phyloP scores from a whole-genome alignment of 2,329 filamentous ascomycete genomes.

The Colletotrichum cuscutae region DNA sequence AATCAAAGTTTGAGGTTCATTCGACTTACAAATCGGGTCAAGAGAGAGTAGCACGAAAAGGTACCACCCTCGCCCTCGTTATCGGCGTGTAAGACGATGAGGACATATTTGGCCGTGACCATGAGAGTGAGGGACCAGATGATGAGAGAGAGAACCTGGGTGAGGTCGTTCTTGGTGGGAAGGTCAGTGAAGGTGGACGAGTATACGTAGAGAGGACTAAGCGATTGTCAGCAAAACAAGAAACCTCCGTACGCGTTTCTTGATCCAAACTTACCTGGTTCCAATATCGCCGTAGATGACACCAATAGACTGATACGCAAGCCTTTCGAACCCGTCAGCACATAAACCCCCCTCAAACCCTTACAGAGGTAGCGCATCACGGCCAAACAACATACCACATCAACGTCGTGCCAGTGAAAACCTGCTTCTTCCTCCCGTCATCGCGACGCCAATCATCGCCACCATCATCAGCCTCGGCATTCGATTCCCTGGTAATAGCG shows the following conservation, averaged over 20 bases:
- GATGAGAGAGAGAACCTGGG: constrained; percentile 74
- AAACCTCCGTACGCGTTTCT: too few relatives aligned
- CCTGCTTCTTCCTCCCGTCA: constrained; percentile 47
- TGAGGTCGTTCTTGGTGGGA: constrained; percentile 67
- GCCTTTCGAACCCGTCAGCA: constrained; percentile 46
- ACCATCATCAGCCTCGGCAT: constrained; percentile 40
- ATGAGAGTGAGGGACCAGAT: constrained; percentile 77
- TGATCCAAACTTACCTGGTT: constrained; percentile 40
- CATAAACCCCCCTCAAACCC: accelerated
- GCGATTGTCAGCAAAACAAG: not conserved
- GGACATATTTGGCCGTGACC: constrained; percentile 75
- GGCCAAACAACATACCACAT: constrained; percentile 41
- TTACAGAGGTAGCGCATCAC: not conserved
- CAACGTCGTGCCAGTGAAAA: constrained; percentile 47
- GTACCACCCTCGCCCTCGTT: constrained; percentile 79
- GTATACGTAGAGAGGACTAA: constrained; percentile 74
- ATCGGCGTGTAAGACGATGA: constrained; percentile 73
- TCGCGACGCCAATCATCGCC: constrained; percentile 46
- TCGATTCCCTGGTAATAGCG: constrained; percentile 37
- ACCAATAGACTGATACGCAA: constrained; percentile 73
- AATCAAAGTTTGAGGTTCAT: too few relatives aligned
- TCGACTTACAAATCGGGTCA: constrained; percentile 64
- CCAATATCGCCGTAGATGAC: constrained; percentile 79
- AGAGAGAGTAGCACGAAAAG: constrained; percentile 73
- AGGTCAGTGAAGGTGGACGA: constrained; percentile 72